Percentiles rank a stretch among this genome's conserved stretches.
These are phyloP conservation scores for Helicocarpus griseus DNA, from an alignment of 2,329 filamentous ascomycete species.

Conservation along the genomic window DNA sequence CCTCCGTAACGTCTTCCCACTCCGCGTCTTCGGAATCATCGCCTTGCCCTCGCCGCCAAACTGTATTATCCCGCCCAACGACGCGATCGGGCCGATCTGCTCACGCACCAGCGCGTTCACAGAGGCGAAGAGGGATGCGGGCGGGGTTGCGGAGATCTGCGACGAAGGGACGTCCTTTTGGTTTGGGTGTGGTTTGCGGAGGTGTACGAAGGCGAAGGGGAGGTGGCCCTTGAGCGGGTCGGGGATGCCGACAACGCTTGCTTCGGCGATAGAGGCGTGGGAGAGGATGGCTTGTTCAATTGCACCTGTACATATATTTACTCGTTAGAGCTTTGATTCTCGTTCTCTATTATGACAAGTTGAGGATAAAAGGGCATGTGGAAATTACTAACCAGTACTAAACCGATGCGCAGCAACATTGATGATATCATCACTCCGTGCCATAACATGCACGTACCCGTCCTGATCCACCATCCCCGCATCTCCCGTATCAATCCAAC, in stretches of 20 bases:
- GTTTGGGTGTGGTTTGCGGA: conserved; percentile 26
- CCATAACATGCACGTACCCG: conserved; percentile 55
- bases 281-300: conserved; percentile 87
- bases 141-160: conserved; percentile 26
- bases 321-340: too few species aligned
- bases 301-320: too few species aligned
- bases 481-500: conserved; percentile 87
- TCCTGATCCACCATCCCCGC: conserved; percentile 75
- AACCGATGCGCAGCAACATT: conserved; percentile 93
- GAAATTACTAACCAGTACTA: conserved; percentile 57
- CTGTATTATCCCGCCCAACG: conserved; percentile 75
- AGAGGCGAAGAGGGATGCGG: conserved; percentile 35
- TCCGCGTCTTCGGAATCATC: conserved; percentile 85
- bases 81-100: conserved; percentile 81
- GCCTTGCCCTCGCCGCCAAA: conserved; percentile 45
- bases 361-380: neutral
- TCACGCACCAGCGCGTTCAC: conserved; percentile 53
- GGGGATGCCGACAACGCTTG: conserved; percentile 76
- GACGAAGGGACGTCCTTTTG: conserved; percentile 21
- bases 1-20: conserved; percentile 79
- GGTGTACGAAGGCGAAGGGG: conserved; percentile 79
- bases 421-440: conserved; percentile 71
- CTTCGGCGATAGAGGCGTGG: conserved; percentile 70
- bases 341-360: too few species aligned
- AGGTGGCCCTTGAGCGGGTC: conserved; percentile 82